phyloP scores from a whole-genome alignment of 1,139 yeast genomes.

The Kodamaea derodonti region DNA sequence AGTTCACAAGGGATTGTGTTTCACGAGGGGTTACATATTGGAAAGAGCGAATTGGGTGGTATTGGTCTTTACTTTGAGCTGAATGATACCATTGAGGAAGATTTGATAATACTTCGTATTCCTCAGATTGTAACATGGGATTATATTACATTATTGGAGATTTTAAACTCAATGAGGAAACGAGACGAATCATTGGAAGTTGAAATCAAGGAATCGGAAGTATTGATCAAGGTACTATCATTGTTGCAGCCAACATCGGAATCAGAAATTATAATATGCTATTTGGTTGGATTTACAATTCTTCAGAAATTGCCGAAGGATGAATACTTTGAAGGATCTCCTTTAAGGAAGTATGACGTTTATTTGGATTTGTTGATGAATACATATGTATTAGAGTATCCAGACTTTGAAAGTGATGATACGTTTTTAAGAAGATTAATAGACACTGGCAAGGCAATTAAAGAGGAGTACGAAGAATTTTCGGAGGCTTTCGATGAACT shows the following conservation, averaged over 20 bases:
- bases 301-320: conserved; percentile 1
- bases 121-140: conserved; percentile 24
- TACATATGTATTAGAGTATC: conserved; percentile 15
- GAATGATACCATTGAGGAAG: not conserved
- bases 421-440: conserved; percentile 15
- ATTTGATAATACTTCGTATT: conserved; percentile 10
- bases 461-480: conserved; percentile 20
- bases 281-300: conserved; percentile 22
- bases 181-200: conserved; percentile 10
- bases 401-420: conserved; percentile 13
- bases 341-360: conserved; percentile 13
- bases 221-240: conserved; percentile 22
- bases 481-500: conserved; percentile 12
- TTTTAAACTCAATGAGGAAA: conserved; percentile 20
- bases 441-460: conserved; percentile 16
- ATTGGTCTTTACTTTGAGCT: conserved; percentile 26
- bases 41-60: conserved; percentile 29
- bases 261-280: conserved; percentile 28
- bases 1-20: conserved; percentile 10
- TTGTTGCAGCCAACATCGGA: conserved; percentile 23
- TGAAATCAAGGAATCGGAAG: conserved; percentile 10
- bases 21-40: conserved; percentile 18
- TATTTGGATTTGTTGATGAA: conserved; percentile 26
- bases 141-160: conserved; percentile 25
- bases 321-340: conserved; percentile 10